A percentile compares a stretch with the other conserved stretches of the same genome.
Conservation (phyloP, 371 early-diverging fungal genomes). For the Mortierella sp. region DNA sequence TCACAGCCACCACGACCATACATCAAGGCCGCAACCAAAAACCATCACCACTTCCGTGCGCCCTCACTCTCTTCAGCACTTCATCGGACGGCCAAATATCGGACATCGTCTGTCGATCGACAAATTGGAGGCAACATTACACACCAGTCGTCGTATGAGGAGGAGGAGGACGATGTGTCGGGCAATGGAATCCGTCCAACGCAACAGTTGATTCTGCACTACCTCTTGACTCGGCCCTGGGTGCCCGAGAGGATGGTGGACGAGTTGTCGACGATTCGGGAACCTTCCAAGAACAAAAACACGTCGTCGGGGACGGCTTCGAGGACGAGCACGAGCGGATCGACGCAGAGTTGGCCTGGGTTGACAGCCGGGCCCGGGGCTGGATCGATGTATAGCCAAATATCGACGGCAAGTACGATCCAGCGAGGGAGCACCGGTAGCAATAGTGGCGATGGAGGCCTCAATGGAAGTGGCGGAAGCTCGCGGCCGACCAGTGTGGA, state of each 20-base stretch:
- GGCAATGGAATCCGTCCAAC: conserved; percentile 48
- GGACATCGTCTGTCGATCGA: conserved; percentile 56
- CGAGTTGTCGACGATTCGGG: conserved; percentile 76
- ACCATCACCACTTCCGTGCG: conserved; percentile 57
- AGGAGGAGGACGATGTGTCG: conserved; percentile 60
- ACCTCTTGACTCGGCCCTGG: conserved; percentile 73
- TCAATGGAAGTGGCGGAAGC: conserved; percentile 59
- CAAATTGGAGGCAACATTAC: conserved; percentile 59
- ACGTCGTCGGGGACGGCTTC: conserved; percentile 11
- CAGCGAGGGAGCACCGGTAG: conserved; percentile 59
- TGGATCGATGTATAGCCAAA: conserved; percentile 38
- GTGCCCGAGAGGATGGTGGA: conserved; percentile 81
- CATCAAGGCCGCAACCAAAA: conserved; percentile 69
- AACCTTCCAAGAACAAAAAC: conserved; percentile 69
- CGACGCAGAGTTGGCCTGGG: conserved; percentile 49
- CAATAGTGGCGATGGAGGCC: conserved; percentile 56
- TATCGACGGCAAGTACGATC: conserved; percentile 34
- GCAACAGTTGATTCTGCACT: conserved; percentile 73
- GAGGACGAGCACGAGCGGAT: conserved; percentile 39
- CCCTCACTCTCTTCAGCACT: conserved; percentile 67
- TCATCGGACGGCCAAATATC: conserved; percentile 68
- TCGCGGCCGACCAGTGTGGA: conserved; percentile 65
- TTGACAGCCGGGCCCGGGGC: conserved; percentile 16
- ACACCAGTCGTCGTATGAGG: conserved; percentile 54
- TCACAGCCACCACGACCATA: conserved; percentile 64